Evolutionary conservation across 805 yeast genomes (phyloP), one percentile per base, ranked within the genome.

Genomic region (Jamesozyma spencerorum): DNA sequence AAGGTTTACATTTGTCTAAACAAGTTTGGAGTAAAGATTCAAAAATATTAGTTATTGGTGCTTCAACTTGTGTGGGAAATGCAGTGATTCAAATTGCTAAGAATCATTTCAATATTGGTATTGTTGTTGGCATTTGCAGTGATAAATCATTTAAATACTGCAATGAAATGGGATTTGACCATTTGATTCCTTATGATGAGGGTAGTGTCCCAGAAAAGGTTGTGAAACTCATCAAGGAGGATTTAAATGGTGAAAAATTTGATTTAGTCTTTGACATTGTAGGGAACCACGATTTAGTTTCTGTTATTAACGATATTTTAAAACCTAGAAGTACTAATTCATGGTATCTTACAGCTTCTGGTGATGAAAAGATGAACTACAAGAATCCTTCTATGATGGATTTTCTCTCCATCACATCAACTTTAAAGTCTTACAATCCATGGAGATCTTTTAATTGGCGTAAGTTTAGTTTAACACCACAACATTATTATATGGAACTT

Each of bases 61-160:
- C 82, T 19, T 79, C 83, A 6, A 77, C 94, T 1, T 63, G 79
- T 11, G 87, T 81, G 12, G 87, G 88, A 18, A 55, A 69, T 22
- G 69, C 65, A 43, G 66, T 71, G 3, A 63, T 75, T 28, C 84
- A 79, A 55, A 56, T 82, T 31, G 75, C 80, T 8, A 79, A 73
- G 55, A 57, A 69, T 31, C 55, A 61, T 36, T 65, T 65, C 41
- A 60, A 67, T 2, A 74, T 76, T 8, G 61, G 62, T 19, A 68
- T 69, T 11, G 72, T 85, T 18, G 79, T 74, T 4, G 77, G 74
- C 18, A 68, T 77, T 3, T 74, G 80, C 53, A 76, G 81, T 2
- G 57, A 70, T 0, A 54, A 63, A 8, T 72, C 85, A 10, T 56
- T 62, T 14, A 69, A 60, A 8, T 47, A 64, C 33, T 75, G 73